Conservation (phyloP, 1,139 yeast species). For the Nakaseomyces nivariensis region DNA sequence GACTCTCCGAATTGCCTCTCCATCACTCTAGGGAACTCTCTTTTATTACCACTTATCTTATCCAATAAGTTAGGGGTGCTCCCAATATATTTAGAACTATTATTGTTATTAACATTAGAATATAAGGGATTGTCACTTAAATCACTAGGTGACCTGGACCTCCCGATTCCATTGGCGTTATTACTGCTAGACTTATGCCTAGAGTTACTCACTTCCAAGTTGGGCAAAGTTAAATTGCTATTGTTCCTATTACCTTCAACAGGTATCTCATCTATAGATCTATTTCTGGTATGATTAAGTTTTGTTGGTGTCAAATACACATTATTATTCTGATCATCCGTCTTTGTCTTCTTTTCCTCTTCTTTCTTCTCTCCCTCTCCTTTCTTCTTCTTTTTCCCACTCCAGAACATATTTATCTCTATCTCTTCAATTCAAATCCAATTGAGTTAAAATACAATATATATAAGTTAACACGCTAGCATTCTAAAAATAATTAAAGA, state of each 20-base stretch:
- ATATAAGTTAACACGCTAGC: no score
- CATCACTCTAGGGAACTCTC: constrained; percentile 31
- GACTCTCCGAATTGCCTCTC: constrained; percentile 25
- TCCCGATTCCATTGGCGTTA: background rate
- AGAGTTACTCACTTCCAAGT: background rate
- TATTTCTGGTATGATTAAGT: background rate
- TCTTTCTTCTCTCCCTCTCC: background rate
- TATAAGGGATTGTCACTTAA: background rate
- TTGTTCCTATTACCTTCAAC: constrained; percentile 1
- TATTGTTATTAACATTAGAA: background rate
- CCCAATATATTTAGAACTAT: constrained; percentile 31
- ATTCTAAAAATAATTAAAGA: no score
- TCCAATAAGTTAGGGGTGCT: constrained; percentile 63
- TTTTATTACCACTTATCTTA: constrained; percentile 45
- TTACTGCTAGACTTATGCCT: background rate
- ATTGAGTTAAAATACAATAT: no score
- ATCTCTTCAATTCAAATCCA: no score
- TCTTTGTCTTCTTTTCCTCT: background rate
- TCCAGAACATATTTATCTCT: background rate
- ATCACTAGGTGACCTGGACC: background rate
- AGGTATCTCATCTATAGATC: background rate
- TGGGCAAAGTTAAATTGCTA: constrained; percentile 1
- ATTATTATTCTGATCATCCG: background rate
- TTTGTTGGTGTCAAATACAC: background rate
- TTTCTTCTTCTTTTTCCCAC: background rate